A percentile compares a stretch with the other conserved stretches of the same genome.
Evolutionary conservation across 352 stramenopile species (phyloP).

Genomic region (Phytophthora vignae): DNA sequence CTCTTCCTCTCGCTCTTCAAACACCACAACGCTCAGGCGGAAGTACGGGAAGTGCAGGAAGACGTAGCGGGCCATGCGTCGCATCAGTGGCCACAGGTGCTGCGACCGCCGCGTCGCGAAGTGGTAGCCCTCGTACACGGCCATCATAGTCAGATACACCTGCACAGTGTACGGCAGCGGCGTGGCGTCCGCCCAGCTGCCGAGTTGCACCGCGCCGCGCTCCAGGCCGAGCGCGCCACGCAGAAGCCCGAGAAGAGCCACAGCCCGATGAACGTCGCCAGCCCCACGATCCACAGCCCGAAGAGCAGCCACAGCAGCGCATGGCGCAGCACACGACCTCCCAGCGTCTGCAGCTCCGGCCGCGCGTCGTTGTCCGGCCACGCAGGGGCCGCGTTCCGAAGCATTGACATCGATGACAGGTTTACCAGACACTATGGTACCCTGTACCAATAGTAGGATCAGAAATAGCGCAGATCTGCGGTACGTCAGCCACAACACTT

Average conservation of each 20-base stretch:
- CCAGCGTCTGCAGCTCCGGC: slow-evolving; percentile 31
- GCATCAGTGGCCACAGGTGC: slow-evolving; percentile 57
- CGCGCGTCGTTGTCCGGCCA: slow-evolving; percentile 37
- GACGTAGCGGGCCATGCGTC: slow-evolving; percentile 45
- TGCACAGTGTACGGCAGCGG: slow-evolving; percentile 28
- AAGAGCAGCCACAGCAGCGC: slow-evolving; percentile 39
- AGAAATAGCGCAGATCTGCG: no score
- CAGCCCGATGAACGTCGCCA: slow-evolving; percentile 26
- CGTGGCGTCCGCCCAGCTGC: slow-evolving; percentile 17
- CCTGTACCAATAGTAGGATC: no score
- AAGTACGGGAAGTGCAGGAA: slow-evolving; percentile 70
- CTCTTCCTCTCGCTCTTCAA: slow-evolving; percentile 45
- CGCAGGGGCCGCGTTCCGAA: slow-evolving; percentile 8
- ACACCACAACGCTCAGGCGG: slow-evolving; percentile 48
- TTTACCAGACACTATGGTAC: no score
- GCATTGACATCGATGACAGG: not conserved
- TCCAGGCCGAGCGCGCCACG: not conserved
- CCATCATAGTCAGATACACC: slow-evolving; percentile 42
- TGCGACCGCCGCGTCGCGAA: slow-evolving; percentile 26
- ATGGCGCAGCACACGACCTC: slow-evolving; percentile 14
- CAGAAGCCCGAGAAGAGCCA: slow-evolving; percentile 23
- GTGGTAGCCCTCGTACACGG: slow-evolving; percentile 60
- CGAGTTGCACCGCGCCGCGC: not conserved
- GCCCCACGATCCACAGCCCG: slow-evolving; percentile 40
- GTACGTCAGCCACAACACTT: no score